These are phyloP conservation scores for Paramecium primaurelia DNA, from an alignment of 73 alveolate species.

Conservation along the genomic window DNA sequence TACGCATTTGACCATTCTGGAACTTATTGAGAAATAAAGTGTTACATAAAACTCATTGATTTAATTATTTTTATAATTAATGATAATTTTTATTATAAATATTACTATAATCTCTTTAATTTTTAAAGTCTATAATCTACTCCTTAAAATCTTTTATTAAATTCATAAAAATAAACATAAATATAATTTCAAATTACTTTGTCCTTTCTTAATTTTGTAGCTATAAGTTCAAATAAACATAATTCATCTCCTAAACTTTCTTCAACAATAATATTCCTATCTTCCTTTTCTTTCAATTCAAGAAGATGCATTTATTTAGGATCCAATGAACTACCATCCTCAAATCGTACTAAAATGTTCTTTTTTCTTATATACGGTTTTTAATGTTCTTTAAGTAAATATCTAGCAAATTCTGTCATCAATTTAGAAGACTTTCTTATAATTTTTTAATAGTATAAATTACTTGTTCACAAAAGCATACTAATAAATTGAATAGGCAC, in stretches of 20 bases:
- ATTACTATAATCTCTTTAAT: no score
- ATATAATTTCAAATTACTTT: neutral
- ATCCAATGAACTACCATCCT: neutral
- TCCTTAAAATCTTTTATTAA: neutral
- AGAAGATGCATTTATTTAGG: neutral
- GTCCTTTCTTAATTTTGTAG: constrained; percentile 32
- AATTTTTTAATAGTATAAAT: neutral
- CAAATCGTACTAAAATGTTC: constrained; percentile 4
- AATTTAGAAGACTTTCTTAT: neutral
- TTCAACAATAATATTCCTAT: neutral
- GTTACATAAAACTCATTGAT: neutral
- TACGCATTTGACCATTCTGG: neutral
- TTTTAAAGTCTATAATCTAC: no score
- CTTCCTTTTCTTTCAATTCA: neutral
- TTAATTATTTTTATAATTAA: neutral
- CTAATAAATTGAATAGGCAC: neutral
- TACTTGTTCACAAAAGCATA: neutral
- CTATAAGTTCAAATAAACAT: constrained; percentile 10
- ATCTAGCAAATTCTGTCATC: neutral
- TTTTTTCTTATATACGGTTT: neutral
- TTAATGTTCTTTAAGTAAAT: neutral
- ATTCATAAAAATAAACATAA: neutral
- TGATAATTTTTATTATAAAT: neutral
- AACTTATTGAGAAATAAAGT: neutral
- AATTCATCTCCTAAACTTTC: neutral